phyloP scores from a whole-genome alignment of 129 eudicot species.

The Mikania micrantha region DNA sequence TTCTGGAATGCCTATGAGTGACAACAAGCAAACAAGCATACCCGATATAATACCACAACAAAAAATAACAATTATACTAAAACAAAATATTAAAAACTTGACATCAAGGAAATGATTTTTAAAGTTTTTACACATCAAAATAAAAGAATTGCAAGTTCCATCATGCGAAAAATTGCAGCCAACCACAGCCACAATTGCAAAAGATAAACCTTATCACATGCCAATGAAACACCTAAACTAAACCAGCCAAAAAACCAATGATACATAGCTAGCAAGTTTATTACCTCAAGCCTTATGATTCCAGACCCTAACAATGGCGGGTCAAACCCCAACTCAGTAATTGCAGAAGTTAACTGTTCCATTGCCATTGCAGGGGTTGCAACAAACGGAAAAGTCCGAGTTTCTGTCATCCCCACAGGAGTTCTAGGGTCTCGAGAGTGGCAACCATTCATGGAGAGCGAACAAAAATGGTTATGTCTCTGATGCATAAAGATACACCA shows the following conservation, averaged over 20 bases:
- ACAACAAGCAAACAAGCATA: too few species aligned
- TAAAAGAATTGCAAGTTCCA: conserved; percentile 8
- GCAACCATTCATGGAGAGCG: conserved; percentile 83
- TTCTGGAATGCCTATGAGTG: not conserved
- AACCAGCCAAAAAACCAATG: not conserved
- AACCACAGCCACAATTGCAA: conserved; percentile 23
- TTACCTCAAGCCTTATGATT: conserved; percentile 75
- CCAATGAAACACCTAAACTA: not conserved
- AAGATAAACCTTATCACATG: not conserved
- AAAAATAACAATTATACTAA: too few species aligned
- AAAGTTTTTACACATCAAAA: not conserved
- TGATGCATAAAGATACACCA: conserved; percentile 9
- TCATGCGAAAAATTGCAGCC: conserved; percentile 16
- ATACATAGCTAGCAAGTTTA: not conserved
- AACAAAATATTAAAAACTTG: too few species aligned
- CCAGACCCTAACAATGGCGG: conserved; percentile 58
- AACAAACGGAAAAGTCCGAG: conserved; percentile 58
- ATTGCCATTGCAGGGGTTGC: conserved; percentile 57
- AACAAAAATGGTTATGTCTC: conserved; percentile 47
- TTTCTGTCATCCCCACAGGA: conserved; percentile 57
- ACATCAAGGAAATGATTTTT: too few species aligned
- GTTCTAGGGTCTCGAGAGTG: conserved; percentile 36
- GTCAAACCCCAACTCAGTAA: conserved; percentile 36
- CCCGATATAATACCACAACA: too few species aligned
- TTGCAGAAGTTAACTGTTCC: conserved; percentile 57